Base-by-base conservation (phyloP, 2,329 filamentous ascomycete genomes). In the Drechslerella dactyloides region DNA sequence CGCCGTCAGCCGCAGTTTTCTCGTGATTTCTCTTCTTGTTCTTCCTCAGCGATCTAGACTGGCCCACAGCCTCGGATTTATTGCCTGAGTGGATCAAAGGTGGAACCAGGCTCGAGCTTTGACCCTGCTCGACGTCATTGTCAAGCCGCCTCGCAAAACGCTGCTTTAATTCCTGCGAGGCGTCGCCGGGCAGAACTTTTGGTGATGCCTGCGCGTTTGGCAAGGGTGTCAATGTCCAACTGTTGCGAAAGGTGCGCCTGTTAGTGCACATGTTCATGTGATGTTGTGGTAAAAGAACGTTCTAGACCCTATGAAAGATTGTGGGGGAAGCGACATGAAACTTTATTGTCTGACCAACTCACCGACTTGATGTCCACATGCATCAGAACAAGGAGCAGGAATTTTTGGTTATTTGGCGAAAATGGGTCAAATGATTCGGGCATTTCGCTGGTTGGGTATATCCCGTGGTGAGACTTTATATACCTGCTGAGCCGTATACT, bases 391-490 rank as follows among this genome's bases (percentile, higher is more conserved):
- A 23, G n/a, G 19, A 7, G 17, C 6, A 51, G 23, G 46, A 51
- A 19, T 27, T 54, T 61, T 33, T 53, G 58, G 13, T 54, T 53
- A 7, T 46, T 35, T n/a, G 35, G 27, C 1, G 58, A 61, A 30
- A 30, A 52, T 17, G 58, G 58, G 30, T 61, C 57, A 33, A 42
- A 60, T 37, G 2, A 11, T 5, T 42, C 40, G 2, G 27, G 27
- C 57, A 60, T 60, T 35, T 35, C 3, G 27, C 27, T 33, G 4
- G 27, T 33, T n/a, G n/a, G n/a, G 27, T 33, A 33, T 33, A 33
- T 3, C 27, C 27, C 27, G 27, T 33, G 8, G 4, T 33, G n/a
- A n/a, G n/a, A n/a, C n/a, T n/a, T n/a, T n/a, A n/a, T n/a, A n/a
- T n/a, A n/a, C n/a, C n/a, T n/a, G n/a, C n/a, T n/a, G n/a, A n/a